Conservation (phyloP, 352 stramenopile genomes). For the Phytophthora capsici region DNA sequence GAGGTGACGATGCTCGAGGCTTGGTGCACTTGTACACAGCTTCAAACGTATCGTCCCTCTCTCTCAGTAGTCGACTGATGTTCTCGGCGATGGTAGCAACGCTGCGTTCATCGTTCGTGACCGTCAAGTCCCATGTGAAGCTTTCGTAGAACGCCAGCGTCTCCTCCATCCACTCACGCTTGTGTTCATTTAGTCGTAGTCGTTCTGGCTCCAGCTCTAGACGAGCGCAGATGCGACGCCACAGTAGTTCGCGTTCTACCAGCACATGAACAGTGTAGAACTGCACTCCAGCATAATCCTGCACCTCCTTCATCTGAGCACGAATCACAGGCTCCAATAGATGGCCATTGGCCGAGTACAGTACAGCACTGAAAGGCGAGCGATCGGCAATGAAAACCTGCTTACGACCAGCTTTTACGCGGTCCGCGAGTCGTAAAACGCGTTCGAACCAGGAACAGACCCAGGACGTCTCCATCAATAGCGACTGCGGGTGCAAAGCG, state of each 20-base stretch:
- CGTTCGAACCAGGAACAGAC: constrained; percentile 92
- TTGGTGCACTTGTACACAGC: constrained; percentile 68
- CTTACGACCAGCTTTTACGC: constrained; percentile 49
- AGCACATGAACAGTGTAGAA: constrained; percentile 88
- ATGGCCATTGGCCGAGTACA: constrained; percentile 76
- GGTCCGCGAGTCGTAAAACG: constrained; percentile 73
- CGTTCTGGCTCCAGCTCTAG: constrained; percentile 77
- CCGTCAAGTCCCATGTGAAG: constrained; percentile 81
- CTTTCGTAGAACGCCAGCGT: constrained; percentile 81
- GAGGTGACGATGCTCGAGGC: constrained; percentile 17
- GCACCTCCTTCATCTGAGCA: constrained; percentile 83
- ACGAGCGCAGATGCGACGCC: constrained; percentile 71
- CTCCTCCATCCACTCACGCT: constrained; percentile 86
- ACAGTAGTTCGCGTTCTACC: constrained; percentile 81
- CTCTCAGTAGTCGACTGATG: constrained; percentile 53
- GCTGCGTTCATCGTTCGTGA: constrained; percentile 69
- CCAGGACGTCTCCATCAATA: constrained; percentile 92
- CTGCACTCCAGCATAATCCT: constrained; percentile 72
- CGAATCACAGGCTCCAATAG: constrained; percentile 85
- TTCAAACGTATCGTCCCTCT: constrained; percentile 72
- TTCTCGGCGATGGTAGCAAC: constrained; percentile 60
- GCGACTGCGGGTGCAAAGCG: constrained; percentile 85
- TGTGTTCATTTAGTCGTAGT: constrained; percentile 82
- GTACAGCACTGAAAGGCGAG: constrained; percentile 85
- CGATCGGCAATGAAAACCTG: constrained; percentile 87